Percentiles rank a stretch among this genome's conserved stretches.
Evolutionary conservation across 768 basidiomycete species (phyloP).

Genomic region (Xanthoconium purpureum): DNA sequence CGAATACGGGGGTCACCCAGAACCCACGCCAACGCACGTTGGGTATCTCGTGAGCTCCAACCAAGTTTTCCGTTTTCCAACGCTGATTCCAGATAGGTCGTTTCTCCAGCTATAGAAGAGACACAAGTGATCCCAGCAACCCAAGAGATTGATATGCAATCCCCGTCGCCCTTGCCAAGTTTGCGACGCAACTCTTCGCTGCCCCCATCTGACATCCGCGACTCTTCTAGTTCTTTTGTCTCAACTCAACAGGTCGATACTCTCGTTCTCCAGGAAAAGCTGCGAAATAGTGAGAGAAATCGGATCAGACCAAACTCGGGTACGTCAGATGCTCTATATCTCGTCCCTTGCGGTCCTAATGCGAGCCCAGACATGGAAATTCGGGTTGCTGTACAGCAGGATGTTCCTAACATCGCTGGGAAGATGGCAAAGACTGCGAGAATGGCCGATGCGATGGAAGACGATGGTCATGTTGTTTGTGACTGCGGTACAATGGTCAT

Average conservation of each 20-base stretch:
- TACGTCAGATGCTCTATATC: slow-evolving; percentile 39
- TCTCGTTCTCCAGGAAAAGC: slow-evolving; percentile 36
- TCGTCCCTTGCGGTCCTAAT: not conserved
- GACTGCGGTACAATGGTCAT: slow-evolving; percentile 62
- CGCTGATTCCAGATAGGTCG: slow-evolving; percentile 13
- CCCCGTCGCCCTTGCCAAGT: slow-evolving; percentile 19
- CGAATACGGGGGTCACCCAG: slow-evolving; percentile 50
- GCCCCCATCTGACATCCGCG: slow-evolving; percentile 29
- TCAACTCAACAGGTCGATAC: slow-evolving; percentile 37
- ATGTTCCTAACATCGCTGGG: not conserved
- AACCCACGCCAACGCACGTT: slow-evolving; percentile 51
- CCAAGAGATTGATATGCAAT: slow-evolving; percentile 29
- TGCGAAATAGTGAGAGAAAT: slow-evolving; percentile 14
- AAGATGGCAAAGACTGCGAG: slow-evolving; percentile 3
- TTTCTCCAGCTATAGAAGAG: slow-evolving; percentile 39
- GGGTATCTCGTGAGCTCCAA: slow-evolving; percentile 49
- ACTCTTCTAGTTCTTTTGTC: slow-evolving; percentile 14
- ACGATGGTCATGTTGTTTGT: slow-evolving; percentile 52
- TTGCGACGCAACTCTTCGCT: slow-evolving; percentile 15
- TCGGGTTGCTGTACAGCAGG: slow-evolving; percentile 19
- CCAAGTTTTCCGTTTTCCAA: not conserved
- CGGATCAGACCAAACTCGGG: slow-evolving; percentile 36
- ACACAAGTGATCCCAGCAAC: slow-evolving; percentile 46
- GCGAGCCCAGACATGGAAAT: slow-evolving; percentile 32
- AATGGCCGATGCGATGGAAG: slow-evolving; percentile 14